These are phyloP conservation scores for Graphilbum ipis-grandicollis DNA, from an alignment of 2,329 filamentous ascomycete species.

Conservation along the genomic window DNA sequence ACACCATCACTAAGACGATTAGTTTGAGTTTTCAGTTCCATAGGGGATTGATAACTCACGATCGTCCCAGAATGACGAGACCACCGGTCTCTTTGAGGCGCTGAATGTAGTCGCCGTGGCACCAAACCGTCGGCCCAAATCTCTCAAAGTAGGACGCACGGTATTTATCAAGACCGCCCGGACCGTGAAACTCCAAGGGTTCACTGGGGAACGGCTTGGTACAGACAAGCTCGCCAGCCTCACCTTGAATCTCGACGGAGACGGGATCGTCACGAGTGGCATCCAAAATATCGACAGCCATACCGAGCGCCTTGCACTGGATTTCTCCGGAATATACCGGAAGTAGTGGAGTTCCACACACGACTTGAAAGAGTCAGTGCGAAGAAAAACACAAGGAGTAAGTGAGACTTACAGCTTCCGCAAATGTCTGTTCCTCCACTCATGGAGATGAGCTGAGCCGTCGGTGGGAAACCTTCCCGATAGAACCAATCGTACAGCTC, in stretches of 20 bases:
- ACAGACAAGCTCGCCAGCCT: conserved; percentile 26
- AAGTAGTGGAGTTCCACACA: conserved; percentile 3
- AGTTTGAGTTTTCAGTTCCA: too few relatives aligned
- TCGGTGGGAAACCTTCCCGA: conserved; percentile 15
- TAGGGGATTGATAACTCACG: conserved; percentile 12
- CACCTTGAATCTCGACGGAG: conserved; percentile 15
- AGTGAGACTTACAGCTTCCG: conserved; percentile 20
- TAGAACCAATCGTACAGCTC: conserved; percentile 28
- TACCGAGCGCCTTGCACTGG: conserved; percentile 24
- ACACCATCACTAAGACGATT: conserved; percentile 20
- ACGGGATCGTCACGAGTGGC: conserved; percentile 15
- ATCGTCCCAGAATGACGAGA: conserved; percentile 23
- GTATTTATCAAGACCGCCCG: conserved; percentile 21
- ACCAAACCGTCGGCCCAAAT: conserved; percentile 22
- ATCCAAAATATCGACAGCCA: conserved; percentile 27
- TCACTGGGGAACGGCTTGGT: conserved; percentile 26
- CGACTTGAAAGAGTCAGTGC: background rate
- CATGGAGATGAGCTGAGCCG: conserved; percentile 21
- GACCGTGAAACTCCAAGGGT: conserved; percentile 27
- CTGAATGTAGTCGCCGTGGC: conserved; percentile 27
- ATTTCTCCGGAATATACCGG: conserved; percentile 24
- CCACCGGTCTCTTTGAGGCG: conserved; percentile 22
- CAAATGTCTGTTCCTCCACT: conserved; percentile 30
- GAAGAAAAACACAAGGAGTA: too few relatives aligned
- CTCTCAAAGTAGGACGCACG: conserved; percentile 25